Evolutionary conservation across 768 basidiomycete genomes (phyloP).

Genomic region (Panellus pusillus): DNA sequence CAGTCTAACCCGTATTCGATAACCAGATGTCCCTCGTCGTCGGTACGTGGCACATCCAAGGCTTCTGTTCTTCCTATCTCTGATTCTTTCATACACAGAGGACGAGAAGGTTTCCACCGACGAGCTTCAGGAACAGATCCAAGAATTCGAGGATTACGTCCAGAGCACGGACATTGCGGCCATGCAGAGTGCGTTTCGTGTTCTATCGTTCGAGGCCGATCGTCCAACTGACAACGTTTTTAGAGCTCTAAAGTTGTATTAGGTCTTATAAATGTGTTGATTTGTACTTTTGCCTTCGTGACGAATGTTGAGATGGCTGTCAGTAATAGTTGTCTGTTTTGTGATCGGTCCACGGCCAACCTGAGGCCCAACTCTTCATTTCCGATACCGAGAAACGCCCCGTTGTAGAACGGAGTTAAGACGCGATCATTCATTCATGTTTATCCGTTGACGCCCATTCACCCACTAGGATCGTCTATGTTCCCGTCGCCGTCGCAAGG

Average conservation of each 20-base stretch:
- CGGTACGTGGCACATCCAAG: slow-evolving; percentile 37
- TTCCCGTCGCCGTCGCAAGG: neutral
- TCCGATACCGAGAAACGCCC: slow-evolving; percentile 16
- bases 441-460: neutral
- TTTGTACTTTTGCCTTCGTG: slow-evolving; percentile 6
- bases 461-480: neutral
- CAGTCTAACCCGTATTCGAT: neutral
- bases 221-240: neutral
- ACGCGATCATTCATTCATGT: neutral
- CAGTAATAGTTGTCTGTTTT: slow-evolving; percentile 1
- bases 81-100: slow-evolving; percentile 56
- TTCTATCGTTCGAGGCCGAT: neutral
- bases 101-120: slow-evolving; percentile 93
- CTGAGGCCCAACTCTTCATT: slow-evolving; percentile 15
- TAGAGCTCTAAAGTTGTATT: slow-evolving; percentile 15
- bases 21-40: slow-evolving; percentile 54
- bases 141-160: slow-evolving; percentile 82
- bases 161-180: slow-evolving; percentile 92
- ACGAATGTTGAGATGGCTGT: slow-evolving; percentile 14
- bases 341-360: slow-evolving; percentile 16
- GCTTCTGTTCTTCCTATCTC: neutral
- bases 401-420: slow-evolving; percentile 19
- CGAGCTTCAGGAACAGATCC: slow-evolving; percentile 89
- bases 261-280: too few relatives aligned
- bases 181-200: slow-evolving; percentile 75